Conservation (phyloP, 805 yeast genomes). For the Candida schatavii region DNA sequence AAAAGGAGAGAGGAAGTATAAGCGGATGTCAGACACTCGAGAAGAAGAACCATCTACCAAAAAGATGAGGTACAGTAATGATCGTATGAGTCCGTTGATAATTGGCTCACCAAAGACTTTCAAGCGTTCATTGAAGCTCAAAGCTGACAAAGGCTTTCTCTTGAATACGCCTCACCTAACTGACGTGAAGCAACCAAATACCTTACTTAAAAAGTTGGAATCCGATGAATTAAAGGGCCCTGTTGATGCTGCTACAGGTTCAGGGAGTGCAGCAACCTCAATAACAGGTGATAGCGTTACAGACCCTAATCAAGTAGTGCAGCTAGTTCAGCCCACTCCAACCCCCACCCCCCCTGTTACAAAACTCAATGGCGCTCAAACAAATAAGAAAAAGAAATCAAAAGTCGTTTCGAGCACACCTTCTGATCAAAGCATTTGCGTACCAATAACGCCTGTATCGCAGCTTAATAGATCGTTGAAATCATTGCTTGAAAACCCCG, state of each 20-base stretch:
- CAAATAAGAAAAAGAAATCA: neutral
- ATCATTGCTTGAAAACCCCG: slow-evolving; percentile 10
- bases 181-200: slow-evolving; percentile 33
- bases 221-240: neutral
- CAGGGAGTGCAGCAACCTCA: neutral
- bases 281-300: no score
- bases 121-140: slow-evolving; percentile 43
- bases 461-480: slow-evolving; percentile 15
- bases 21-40: neutral
- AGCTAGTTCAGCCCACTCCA: neutral
- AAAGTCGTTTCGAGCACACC: neutral
- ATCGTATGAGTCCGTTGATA: slow-evolving; percentile 31
- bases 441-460: slow-evolving; percentile 17
- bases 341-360: neutral
- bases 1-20: neutral
- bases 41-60: neutral
- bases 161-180: slow-evolving; percentile 49
- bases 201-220: slow-evolving; percentile 1
- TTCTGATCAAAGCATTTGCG: slow-evolving; percentile 2
- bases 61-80: neutral
- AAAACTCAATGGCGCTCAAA: neutral
- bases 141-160: slow-evolving; percentile 50
- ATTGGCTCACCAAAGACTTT: slow-evolving; percentile 45
- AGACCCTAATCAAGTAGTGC: no score
- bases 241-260: neutral